Evolutionary conservation across 2,329 filamentous ascomycete species (phyloP).

Genomic region (Calonectria multiphialidica): DNA sequence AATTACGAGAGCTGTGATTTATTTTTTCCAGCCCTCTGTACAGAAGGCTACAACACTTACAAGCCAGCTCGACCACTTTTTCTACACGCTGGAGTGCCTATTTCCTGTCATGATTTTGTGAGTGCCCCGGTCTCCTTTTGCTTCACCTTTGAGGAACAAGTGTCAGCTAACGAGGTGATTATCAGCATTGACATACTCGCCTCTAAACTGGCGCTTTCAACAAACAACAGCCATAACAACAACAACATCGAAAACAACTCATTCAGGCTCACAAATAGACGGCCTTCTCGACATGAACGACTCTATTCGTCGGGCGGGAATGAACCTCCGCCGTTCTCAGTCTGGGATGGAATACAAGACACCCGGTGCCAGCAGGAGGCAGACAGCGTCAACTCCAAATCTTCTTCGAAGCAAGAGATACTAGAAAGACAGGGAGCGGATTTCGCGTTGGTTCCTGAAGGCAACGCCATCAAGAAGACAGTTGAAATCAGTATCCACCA

Average conservation of each 20-base stretch:
- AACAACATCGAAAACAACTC: conserved; percentile 27
- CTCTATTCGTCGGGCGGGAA: conserved; percentile 28
- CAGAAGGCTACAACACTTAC: conserved; percentile 51
- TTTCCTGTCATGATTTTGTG: conserved; percentile 56
- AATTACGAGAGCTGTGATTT: conserved; percentile 53
- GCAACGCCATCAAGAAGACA: conserved; percentile 35
- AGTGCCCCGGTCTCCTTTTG: conserved; percentile 15
- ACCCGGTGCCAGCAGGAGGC: conserved; percentile 20
- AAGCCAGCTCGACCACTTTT: conserved; percentile 55
- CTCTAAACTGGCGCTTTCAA: conserved; percentile 45
- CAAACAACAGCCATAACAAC: conserved; percentile 17
- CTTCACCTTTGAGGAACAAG: accelerated
- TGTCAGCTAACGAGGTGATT: neutral
- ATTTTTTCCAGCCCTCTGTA: conserved; percentile 51
- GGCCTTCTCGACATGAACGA: conserved; percentile 1
- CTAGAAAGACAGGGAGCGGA: conserved; percentile 7
- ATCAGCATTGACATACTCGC: conserved; percentile 48
- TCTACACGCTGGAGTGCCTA: conserved; percentile 54
- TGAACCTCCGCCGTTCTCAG: conserved; percentile 18
- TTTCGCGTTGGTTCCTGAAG: conserved; percentile 4
- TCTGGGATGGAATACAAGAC: conserved; percentile 27
- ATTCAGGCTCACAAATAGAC: conserved; percentile 23
- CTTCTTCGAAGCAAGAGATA: conserved; percentile 25
- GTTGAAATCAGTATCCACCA: conserved; percentile 31
- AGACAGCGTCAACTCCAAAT: conserved; percentile 18